Evolutionary conservation across 805 yeast species (phyloP), one percentile per base, ranked within the genome.

Genomic region (Geotrichum ghanense): DNA sequence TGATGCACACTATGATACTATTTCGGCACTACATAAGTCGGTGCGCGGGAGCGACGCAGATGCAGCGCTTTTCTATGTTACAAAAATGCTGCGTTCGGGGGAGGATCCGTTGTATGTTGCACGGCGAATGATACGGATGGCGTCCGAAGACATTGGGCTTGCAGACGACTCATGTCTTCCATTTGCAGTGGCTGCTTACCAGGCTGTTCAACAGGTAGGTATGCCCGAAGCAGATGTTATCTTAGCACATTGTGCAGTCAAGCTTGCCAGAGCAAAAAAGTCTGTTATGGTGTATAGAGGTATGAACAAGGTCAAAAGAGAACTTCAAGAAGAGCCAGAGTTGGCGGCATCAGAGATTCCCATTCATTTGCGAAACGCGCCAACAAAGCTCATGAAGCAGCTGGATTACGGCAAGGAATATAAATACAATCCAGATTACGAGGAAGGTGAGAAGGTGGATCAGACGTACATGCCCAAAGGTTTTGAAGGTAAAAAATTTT

Each of bases 11-110:
- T 92, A 92, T 62, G 99, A 92, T 61, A 78, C 95, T 1, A 92
- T 92, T 4, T 84, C 95, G 12, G 98, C 98, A 1, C 83, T 92
- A 53, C 99, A 92, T 66, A 92, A 92, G 58, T 76, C 95, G 0
- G 76, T 92, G 0, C 71, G 99, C 48, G 99, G 99, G 0, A 75
- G 85, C 0, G 81, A 90, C 56, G 81, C 89, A 0, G 86, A 92
- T 66, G 97, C 97, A 0, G 81, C 97, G 0, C 65, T 92, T 50
- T 89, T 80, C 61, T 92, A 92, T 58, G 65, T 92, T 19, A 90
- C 81, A 0, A 72, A 88, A 43, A 92, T 92, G 98, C 69, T 92
- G 1, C 74, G 77, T 52, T 94, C 95, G 2, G 98, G 98, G 0
- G 98, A 94, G 60, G 94, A 85, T 57, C 97, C 97, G 0, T 64